Percentiles rank a stretch among this genome's conserved stretches.
Conservation (phyloP, 306 rosid genomes). For the Psophocarpus tetragonolobus region DNA sequence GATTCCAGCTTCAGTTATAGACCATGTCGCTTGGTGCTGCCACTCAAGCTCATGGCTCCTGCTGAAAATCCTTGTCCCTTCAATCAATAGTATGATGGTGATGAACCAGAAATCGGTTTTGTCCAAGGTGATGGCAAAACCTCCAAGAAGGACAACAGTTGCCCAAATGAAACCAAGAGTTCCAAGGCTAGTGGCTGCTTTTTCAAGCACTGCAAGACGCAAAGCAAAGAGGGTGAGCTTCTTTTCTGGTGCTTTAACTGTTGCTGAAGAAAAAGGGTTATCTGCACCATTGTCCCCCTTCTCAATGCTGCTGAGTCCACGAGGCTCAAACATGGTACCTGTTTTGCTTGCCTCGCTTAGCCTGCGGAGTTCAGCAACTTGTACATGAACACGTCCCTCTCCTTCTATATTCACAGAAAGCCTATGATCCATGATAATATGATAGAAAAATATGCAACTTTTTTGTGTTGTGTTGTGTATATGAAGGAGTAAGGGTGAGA, state of each 20-base stretch:
- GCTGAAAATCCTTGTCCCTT: slow-evolving; percentile 91
- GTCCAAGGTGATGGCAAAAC: slow-evolving; percentile 76
- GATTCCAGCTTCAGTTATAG: slow-evolving; percentile 68
- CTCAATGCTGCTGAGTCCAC: slow-evolving; percentile 32
- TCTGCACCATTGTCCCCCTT: slow-evolving; percentile 43
- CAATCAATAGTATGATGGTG: slow-evolving; percentile 76
- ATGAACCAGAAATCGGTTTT: slow-evolving; percentile 77
- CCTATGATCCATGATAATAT: slow-evolving; percentile 47
- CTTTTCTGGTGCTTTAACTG: slow-evolving; percentile 59
- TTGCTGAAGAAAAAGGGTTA: slow-evolving; percentile 25
- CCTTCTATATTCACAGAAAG: slow-evolving; percentile 42
- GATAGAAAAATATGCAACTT: too few species aligned
- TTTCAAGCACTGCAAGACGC: slow-evolving; percentile 81
- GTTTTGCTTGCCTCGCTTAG: slow-evolving; percentile 44
- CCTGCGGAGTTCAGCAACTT: slow-evolving; percentile 41
- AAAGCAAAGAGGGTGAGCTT: slow-evolving; percentile 82
- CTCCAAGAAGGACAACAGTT: slow-evolving; percentile 85
- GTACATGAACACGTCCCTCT: slow-evolving; percentile 47
- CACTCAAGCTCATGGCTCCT: slow-evolving; percentile 96
- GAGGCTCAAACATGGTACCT: slow-evolving; percentile 64
- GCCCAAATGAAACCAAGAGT: slow-evolving; percentile 93
- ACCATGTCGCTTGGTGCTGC: slow-evolving; percentile 98
- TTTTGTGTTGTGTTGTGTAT: background rate
- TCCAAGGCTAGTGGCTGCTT: slow-evolving; percentile 78
- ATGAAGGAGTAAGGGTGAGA: background rate